Conservation (phyloP, 345 rosid genomes). For the Aurinia saxatilis region DNA sequence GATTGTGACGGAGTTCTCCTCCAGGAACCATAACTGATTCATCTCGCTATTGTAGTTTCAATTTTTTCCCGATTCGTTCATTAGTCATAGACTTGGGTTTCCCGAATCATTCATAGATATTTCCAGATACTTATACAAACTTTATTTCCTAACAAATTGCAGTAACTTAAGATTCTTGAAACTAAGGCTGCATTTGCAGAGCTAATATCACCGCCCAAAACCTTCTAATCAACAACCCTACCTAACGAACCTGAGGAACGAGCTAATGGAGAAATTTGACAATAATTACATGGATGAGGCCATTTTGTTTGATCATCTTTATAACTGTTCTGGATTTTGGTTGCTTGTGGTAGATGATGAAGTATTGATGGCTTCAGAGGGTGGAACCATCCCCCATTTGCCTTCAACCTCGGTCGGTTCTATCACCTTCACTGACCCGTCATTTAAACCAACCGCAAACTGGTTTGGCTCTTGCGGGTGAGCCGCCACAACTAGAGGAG, state of each 20-base stretch:
- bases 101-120: not conserved
- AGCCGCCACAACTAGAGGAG: conserved; percentile 68
- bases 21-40: conserved; percentile 32
- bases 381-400: conserved; percentile 66
- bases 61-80: not conserved
- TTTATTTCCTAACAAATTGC: conserved; percentile 2
- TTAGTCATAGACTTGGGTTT: not conserved
- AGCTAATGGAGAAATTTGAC: not conserved
- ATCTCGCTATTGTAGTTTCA: not conserved
- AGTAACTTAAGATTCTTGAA: not conserved
- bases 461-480: conserved; percentile 75
- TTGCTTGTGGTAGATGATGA: conserved; percentile 74
- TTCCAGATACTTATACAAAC: not conserved
- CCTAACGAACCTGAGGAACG: not conserved
- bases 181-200: conserved; percentile 2
- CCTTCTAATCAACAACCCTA: not conserved
- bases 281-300: not conserved
- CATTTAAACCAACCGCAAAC: conserved; percentile 61
- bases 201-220: conserved; percentile 7
- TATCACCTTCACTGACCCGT: conserved; percentile 65
- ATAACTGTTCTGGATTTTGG: conserved; percentile 64
- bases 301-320: conserved; percentile 39
- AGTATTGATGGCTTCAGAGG: conserved; percentile 44
- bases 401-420: conserved; percentile 65
- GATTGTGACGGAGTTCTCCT: conserved; percentile 38